Conservation (phyloP, 2,329 filamentous ascomycete species). For the Diplocarpon rosae region DNA sequence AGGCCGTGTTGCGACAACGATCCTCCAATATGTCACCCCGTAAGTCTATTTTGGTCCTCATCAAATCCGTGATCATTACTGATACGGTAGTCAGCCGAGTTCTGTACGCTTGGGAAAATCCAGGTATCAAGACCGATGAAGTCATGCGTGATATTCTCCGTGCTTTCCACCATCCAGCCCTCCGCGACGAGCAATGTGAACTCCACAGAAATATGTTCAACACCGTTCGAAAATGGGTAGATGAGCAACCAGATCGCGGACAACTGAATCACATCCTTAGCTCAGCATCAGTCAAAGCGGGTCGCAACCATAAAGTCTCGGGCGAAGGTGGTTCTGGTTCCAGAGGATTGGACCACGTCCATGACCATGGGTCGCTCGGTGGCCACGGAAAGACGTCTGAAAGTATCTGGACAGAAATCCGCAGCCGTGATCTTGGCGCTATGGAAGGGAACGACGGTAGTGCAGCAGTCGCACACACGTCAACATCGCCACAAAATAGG, state of each 20-base stretch:
- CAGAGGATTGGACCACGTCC: slow-evolving; percentile 21
- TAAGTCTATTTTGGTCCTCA: slow-evolving; percentile 43
- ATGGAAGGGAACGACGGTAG: slow-evolving; percentile 40
- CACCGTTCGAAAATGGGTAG: slow-evolving; percentile 72
- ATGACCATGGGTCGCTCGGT: slow-evolving; percentile 26
- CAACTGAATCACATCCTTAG: slow-evolving; percentile 66
- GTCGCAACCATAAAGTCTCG: slow-evolving; percentile 58
- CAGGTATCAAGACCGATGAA: slow-evolving; percentile 69
- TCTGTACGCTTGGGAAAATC: slow-evolving; percentile 88
- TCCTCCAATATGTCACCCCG: slow-evolving; percentile 80
- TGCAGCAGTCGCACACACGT: slow-evolving; percentile 19
- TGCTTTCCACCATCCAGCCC: slow-evolving; percentile 83
- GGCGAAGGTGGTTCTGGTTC: slow-evolving; percentile 27
- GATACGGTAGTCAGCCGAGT: slow-evolving; percentile 46
- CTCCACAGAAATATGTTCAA: slow-evolving; percentile 84
- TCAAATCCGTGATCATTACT: neutral
- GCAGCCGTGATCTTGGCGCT: slow-evolving; percentile 44
- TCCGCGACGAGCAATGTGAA: slow-evolving; percentile 64
- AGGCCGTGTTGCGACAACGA: slow-evolving; percentile 60
- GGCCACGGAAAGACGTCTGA: slow-evolving; percentile 47
- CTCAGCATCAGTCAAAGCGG: slow-evolving; percentile 70
- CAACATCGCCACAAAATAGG: slow-evolving; percentile 16
- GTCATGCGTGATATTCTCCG: slow-evolving; percentile 71
- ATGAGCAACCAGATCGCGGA: slow-evolving; percentile 54
- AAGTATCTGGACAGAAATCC: slow-evolving; percentile 51